Evolutionary conservation across 768 basidiomycete species (phyloP).

Genomic region (Rhizopogon vinicolor): DNA sequence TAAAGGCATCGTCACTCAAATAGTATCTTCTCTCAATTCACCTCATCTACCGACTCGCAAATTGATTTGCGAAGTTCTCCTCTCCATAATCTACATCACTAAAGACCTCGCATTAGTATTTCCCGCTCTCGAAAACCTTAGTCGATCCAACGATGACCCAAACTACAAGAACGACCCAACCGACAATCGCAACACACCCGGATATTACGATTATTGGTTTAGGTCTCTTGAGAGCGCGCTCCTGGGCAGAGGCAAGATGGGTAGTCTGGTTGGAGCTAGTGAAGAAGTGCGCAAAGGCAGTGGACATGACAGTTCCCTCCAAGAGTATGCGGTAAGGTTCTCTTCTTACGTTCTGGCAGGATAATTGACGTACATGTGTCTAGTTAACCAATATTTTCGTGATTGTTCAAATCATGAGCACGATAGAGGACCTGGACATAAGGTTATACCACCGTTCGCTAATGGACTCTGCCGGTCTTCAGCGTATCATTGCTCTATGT

Average conservation of each 20-base stretch:
- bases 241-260: slow-evolving; percentile 89
- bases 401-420: slow-evolving; percentile 60
- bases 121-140: slow-evolving; percentile 69
- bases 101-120: slow-evolving; percentile 65
- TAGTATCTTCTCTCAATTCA: slow-evolving; percentile 79
- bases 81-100: slow-evolving; percentile 66
- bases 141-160: slow-evolving; percentile 49
- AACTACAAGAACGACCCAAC: too few relatives aligned
- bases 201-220: slow-evolving; percentile 87
- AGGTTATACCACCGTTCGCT: slow-evolving; percentile 83
- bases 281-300: slow-evolving; percentile 75
- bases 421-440: slow-evolving; percentile 73
- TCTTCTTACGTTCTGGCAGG: neutral
- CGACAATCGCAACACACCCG: slow-evolving; percentile 36
- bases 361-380: neutral
- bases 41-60: slow-evolving; percentile 77
- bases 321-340: slow-evolving; percentile 82
- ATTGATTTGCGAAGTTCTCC: slow-evolving; percentile 72
- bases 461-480: slow-evolving; percentile 86
- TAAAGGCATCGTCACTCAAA: slow-evolving; percentile 68
- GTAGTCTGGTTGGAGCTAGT: slow-evolving; percentile 91
- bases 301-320: slow-evolving; percentile 62
- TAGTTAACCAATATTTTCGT: slow-evolving; percentile 71
- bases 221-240: slow-evolving; percentile 72
- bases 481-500: slow-evolving; percentile 66